phyloP scores from a whole-genome alignment of 768 basidiomycete genomes.

The Leucocoprinus leucothites region DNA sequence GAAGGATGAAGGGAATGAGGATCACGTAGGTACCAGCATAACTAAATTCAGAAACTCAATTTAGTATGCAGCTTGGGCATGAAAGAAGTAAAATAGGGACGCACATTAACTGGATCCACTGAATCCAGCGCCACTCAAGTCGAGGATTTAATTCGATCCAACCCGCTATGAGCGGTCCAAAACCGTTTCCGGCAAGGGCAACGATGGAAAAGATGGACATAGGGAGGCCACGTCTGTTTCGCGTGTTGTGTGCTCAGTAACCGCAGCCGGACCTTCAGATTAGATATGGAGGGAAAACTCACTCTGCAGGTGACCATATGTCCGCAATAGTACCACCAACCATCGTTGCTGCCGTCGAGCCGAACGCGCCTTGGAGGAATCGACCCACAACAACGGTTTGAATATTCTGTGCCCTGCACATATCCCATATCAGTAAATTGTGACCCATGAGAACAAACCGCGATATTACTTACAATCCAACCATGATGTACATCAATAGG shows the following conservation, averaged over 20 bases:
- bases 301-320: conserved; percentile 61
- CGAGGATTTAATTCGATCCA: conserved; percentile 61
- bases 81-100: conserved; percentile 17
- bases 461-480: conserved; percentile 32
- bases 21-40: conserved; percentile 21
- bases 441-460: conserved; percentile 15
- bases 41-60: conserved; percentile 5
- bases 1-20: conserved; percentile 50
- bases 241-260: not conserved
- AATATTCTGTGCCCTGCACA: conserved; percentile 40
- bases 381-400: conserved; percentile 56
- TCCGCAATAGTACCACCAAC: conserved; percentile 70
- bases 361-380: conserved; percentile 60
- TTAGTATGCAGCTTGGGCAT: not conserved
- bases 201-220: conserved; percentile 67
- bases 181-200: conserved; percentile 56
- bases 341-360: conserved; percentile 67
- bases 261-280: not conserved
- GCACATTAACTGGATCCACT: conserved; percentile 75
- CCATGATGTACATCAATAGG: conserved; percentile 44
- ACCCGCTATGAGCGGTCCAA: conserved; percentile 63
- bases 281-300: conserved; percentile 13
- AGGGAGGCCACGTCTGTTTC: conserved; percentile 60
- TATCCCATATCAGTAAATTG: conserved; percentile 1
- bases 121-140: conserved; percentile 79